These are phyloP conservation scores for Dysphania ambrosioides DNA, from an alignment of 148 eudicot species.

Conservation along the genomic window DNA sequence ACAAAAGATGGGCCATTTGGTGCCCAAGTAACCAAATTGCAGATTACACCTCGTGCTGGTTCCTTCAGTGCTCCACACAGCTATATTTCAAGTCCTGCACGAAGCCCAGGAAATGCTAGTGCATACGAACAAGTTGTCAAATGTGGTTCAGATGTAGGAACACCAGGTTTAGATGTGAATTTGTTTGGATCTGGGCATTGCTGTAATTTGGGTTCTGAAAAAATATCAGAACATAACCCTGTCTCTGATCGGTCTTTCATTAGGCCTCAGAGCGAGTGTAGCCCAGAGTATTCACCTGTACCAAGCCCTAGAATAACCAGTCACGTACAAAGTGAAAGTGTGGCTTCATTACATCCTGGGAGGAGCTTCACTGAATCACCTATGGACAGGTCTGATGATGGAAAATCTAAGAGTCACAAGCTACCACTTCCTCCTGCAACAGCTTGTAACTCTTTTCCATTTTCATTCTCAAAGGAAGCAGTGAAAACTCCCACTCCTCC, in stretches of 20 bases:
- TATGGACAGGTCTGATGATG: conserved; percentile 50
- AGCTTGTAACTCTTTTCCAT: conserved; percentile 41
- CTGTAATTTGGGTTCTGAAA: conserved; percentile 80
- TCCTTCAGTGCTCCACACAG: conserved; percentile 80
- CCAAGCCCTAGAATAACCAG: conserved; percentile 83
- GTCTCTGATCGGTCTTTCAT: conserved; percentile 59
- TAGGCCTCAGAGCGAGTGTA: conserved; percentile 69
- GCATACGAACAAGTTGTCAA: conserved; percentile 49
- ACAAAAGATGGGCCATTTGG: conserved; percentile 47
- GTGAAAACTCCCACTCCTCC: conserved; percentile 55
- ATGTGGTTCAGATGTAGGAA: conserved; percentile 46
- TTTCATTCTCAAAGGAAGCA: conserved; percentile 50
- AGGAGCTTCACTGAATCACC: conserved; percentile 38
- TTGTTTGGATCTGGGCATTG: conserved; percentile 70
- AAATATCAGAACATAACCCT: conserved; percentile 67
- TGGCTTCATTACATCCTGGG: conserved; percentile 76
- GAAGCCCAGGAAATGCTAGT: conserved; percentile 69
- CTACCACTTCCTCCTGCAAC: conserved; percentile 77
- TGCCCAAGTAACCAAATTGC: conserved; percentile 59
- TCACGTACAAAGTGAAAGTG: conserved; percentile 70
- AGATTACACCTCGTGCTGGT: conserved; percentile 56
- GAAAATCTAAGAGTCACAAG: conserved; percentile 54
- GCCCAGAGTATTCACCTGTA: conserved; percentile 78
- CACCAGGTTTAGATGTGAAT: conserved; percentile 51
- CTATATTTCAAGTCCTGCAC: conserved; percentile 77